Evolutionary conservation across 345 rosid genomes (phyloP).

Genomic region (Kernera saxatilis): DNA sequence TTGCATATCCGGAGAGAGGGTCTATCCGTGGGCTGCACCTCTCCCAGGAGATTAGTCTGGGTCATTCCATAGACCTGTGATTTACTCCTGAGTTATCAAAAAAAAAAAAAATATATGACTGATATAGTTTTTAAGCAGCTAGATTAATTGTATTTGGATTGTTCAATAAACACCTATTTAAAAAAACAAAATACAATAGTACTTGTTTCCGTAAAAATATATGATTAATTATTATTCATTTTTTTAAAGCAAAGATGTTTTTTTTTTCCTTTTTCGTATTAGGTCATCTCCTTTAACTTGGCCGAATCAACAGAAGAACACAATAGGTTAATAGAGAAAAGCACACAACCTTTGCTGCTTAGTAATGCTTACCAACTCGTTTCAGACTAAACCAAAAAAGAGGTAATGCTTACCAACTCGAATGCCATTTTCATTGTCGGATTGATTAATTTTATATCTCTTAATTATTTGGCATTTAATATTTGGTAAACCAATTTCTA

Average conservation of each 20-base stretch:
- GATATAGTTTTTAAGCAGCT: neutral
- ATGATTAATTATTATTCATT: neutral
- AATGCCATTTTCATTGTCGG: slow-evolving; percentile 5
- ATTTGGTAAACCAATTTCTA: neutral
- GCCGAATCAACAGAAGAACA: neutral
- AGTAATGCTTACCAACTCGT: slow-evolving; percentile 26
- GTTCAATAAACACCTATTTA: neutral
- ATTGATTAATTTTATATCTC: neutral
- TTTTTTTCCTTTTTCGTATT: neutral
- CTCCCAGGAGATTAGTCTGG: no score
- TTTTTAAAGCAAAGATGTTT: neutral
- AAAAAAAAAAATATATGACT: no score
- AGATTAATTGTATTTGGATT: neutral
- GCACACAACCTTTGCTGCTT: slow-evolving; percentile 11
- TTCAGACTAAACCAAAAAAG: no score
- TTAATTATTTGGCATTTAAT: neutral
- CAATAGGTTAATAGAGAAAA: slow-evolving; percentile 4
- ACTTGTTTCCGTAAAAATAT: neutral
- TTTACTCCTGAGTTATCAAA: no score
- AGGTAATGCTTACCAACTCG: slow-evolving; percentile 25
- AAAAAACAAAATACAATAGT: neutral
- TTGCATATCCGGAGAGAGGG: no score
- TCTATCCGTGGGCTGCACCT: no score
- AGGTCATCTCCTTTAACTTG: slow-evolving; percentile 1
- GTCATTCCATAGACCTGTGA: no score